These are phyloP conservation scores for Arthonia radiata DNA, from an alignment of 495 filamentous ascomycete genomes.

Conservation along the genomic window DNA sequence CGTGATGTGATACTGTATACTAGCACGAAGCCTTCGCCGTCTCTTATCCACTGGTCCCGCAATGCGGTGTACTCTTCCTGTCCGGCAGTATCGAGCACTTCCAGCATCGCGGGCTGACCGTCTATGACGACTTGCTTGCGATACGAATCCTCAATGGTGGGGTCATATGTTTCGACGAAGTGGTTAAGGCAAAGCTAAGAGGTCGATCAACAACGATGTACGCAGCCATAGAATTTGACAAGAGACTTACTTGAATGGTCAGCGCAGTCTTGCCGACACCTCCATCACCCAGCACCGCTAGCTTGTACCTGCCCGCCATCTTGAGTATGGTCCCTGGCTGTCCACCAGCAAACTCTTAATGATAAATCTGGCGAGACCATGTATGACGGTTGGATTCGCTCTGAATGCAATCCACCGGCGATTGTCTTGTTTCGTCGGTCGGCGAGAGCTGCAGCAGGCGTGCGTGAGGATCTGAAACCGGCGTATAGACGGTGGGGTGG, in stretches of 20 bases:
- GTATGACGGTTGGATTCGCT: too few relatives aligned
- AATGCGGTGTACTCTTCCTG: slow-evolving; percentile 97
- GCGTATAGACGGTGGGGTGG: too few relatives aligned
- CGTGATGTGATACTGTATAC: slow-evolving; percentile 96
- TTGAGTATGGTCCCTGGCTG: too few relatives aligned
- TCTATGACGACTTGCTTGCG: slow-evolving; percentile 97
- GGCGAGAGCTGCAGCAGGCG: too few relatives aligned
- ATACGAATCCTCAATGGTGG: slow-evolving; percentile 93
- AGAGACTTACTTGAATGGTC: slow-evolving; percentile 66
- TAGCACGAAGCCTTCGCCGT: slow-evolving; percentile 90
- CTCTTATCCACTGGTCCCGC: slow-evolving; percentile 93
- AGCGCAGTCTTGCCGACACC: slow-evolving; percentile 92
- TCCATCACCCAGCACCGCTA: slow-evolving; percentile 90
- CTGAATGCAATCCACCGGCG: too few relatives aligned
- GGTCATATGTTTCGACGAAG: slow-evolving; percentile 79
- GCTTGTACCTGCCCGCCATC: slow-evolving; percentile 71
- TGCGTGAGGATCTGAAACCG: too few relatives aligned
- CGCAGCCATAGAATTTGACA: slow-evolving; percentile 1
- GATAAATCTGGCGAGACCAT: too few relatives aligned
- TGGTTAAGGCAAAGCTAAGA: slow-evolving; percentile 48
- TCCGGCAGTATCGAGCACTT: slow-evolving; percentile 94
- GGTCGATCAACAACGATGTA: not conserved
- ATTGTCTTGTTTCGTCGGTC: too few relatives aligned
- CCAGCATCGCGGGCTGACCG: slow-evolving; percentile 88
- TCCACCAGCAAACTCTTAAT: too few relatives aligned